phyloP scores from a whole-genome alignment of 2,329 filamentous ascomycete species.

The Allantophomopsis lycopodina region DNA sequence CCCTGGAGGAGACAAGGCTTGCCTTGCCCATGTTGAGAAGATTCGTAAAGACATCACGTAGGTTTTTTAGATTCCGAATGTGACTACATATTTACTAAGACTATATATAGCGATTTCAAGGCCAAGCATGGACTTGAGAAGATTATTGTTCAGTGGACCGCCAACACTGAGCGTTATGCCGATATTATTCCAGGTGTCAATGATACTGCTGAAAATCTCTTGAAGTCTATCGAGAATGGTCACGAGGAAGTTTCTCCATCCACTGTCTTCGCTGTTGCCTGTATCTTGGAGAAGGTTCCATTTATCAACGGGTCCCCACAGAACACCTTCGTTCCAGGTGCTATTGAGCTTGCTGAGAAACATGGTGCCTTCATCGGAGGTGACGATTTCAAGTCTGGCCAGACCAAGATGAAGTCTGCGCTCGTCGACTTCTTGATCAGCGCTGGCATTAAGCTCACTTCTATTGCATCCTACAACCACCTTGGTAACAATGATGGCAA shows the following conservation, averaged over 20 bases:
- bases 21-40: constrained; percentile 77
- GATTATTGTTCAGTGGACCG: constrained; percentile 95
- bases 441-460: constrained; percentile 96
- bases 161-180: constrained; percentile 95
- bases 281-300: constrained; percentile 74
- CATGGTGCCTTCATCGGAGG: constrained; percentile 87
- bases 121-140: constrained; percentile 73
- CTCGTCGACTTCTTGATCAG: constrained; percentile 98
- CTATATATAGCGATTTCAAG: constrained; percentile 64
- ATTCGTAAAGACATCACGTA: constrained; percentile 84
- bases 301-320: constrained; percentile 99
- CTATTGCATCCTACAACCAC: constrained; percentile 98
- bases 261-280: constrained; percentile 90
- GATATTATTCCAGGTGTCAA: constrained; percentile 82
- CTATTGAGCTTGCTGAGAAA: constrained; percentile 76
- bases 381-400: constrained; percentile 98
- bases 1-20: constrained; percentile 72
- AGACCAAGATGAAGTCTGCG: constrained; percentile 99
- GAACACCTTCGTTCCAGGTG: constrained; percentile 96
- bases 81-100: constrained; percentile 4
- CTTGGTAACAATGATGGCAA: constrained; percentile 99
- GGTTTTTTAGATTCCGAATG: constrained; percentile 9
- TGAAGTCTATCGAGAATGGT: constrained; percentile 74
- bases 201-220: constrained; percentile 88
- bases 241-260: constrained; percentile 91